These are phyloP conservation scores for Ophiocordyceps camponoti-saundersi DNA, from an alignment of 2,329 filamentous ascomycete species.

Conservation along the genomic window DNA sequence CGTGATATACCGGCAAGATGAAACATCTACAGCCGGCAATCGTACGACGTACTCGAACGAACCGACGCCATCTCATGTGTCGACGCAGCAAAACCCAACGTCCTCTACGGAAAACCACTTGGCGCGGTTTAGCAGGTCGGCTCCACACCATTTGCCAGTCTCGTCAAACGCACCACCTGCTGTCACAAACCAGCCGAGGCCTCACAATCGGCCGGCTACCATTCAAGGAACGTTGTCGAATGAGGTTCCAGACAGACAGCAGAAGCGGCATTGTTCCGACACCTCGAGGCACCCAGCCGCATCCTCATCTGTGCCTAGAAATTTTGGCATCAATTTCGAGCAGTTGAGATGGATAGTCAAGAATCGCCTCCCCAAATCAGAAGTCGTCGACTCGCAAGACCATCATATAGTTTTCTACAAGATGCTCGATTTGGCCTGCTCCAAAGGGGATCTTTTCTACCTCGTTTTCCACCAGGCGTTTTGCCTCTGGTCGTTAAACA, in stretches of 20 bases:
- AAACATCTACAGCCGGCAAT: no score
- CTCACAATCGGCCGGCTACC: not conserved
- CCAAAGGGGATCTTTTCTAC: conserved; percentile 41
- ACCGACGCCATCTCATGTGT: no score
- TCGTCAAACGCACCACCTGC: not conserved
- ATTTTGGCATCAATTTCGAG: not conserved
- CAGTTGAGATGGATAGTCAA: conserved; percentile 4
- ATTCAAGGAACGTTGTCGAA: not conserved
- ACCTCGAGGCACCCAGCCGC: not conserved
- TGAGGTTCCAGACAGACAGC: not conserved
- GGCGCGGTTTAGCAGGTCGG: not conserved
- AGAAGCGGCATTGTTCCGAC: not conserved
- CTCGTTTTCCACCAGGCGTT: conserved; percentile 48
- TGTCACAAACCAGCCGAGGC: not conserved
- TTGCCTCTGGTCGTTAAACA: conserved; percentile 33
- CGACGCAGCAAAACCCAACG: not conserved
- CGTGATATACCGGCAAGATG: no score
- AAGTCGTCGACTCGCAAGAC: not conserved
- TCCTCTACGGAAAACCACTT: not conserved
- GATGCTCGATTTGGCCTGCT: conserved; percentile 41
- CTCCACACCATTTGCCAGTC: not conserved
- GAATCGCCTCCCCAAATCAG: conserved; percentile 19
- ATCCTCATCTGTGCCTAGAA: not conserved
- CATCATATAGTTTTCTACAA: conserved; percentile 12
- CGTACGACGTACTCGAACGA: no score